Evolutionary conservation across 306 rosid genomes (phyloP), one percentile per base, ranked within the genome.

Genomic region (Rubus parviflorus): DNA sequence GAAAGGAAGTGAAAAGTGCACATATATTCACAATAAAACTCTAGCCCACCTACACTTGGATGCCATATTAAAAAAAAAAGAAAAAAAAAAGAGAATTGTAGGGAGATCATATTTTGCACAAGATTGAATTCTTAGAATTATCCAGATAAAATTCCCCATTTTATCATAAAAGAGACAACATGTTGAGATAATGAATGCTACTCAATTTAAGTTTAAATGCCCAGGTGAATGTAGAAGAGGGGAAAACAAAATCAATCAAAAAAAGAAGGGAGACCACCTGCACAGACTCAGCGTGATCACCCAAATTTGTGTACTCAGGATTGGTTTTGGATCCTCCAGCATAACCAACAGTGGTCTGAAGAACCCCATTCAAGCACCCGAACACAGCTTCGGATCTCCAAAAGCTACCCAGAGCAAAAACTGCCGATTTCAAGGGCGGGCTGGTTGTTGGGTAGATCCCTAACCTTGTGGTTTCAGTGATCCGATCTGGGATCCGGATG

Each of bases 311-410:
- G 58, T 89, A 95, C 85, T 90, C 97, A 6, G 98, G 98, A 73
- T 89, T 88, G 78, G 61, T 65, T 79, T 89, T 95, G 71, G 96
- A 83, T 73, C 98, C 98, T 4, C 98, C 98, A 52, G 97, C 84
- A 60, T 95, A 95, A 46, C 97, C 97, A 5, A 77, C 96, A 46
- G 97, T 89, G 70, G 98, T 92, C 41, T 90, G 88, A 35, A 88
- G 64, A 56, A 95, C 98, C 25, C 97, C 98, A 14, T 87, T 87
- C 62, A 95, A 77, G 87, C 98, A 92, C 6, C 98, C 97, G 40
- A 95, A 95, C 5, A 89, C 90, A 40, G 97, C 88, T 83, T 95
- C 98, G 8, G 98, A 90, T 86, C 97, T 88, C 98, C 97, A 95
- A 90, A 95, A 92, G 85, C 98, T 82, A 58, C 98, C 97, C 42